Evolutionary conservation across 805 yeast species (phyloP).

Genomic region (Lipomyces starkeyi): DNA sequence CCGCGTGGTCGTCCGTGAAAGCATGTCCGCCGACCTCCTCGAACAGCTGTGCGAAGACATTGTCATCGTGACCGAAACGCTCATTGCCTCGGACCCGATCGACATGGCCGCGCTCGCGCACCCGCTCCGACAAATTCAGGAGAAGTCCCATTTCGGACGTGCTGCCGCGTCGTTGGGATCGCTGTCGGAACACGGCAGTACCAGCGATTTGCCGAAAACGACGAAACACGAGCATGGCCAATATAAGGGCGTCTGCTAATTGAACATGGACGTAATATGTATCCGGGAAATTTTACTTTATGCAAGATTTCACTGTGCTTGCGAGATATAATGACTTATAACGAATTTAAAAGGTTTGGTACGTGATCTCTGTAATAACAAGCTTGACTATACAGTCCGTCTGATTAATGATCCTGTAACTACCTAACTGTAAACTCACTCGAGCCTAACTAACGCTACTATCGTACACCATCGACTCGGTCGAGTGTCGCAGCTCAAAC

Average conservation of each 20-base stretch:
- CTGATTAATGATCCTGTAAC: background rate
- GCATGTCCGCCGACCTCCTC: conserved; percentile 65
- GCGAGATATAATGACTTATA: background rate
- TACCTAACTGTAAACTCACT: background rate
- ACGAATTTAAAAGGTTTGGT: background rate
- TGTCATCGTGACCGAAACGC: conserved; percentile 20
- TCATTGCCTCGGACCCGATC: conserved; percentile 19
- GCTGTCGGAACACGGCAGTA: conserved; percentile 19
- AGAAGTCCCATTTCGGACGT: conserved; percentile 7
- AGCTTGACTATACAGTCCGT: background rate
- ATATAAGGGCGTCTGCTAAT: conserved; percentile 34
- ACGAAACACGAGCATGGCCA: conserved; percentile 28
- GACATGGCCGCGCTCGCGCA: conserved; percentile 26
- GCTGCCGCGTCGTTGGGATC: conserved; percentile 22
- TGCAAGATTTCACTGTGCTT: background rate
- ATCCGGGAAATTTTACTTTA: background rate
- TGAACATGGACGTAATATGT: background rate
- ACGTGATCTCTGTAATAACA: background rate
- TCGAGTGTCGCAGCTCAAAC: conserved; percentile 29
- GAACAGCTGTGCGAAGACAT: conserved; percentile 45
- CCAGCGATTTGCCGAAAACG: conserved; percentile 10
- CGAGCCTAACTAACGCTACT: conserved; percentile 6
- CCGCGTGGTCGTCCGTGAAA: conserved; percentile 81
- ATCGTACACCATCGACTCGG: conserved; percentile 37
- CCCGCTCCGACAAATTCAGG: conserved; percentile 21